Conservation (phyloP, 2,329 filamentous ascomycete species). For the Chaetomium globosum region DNA sequence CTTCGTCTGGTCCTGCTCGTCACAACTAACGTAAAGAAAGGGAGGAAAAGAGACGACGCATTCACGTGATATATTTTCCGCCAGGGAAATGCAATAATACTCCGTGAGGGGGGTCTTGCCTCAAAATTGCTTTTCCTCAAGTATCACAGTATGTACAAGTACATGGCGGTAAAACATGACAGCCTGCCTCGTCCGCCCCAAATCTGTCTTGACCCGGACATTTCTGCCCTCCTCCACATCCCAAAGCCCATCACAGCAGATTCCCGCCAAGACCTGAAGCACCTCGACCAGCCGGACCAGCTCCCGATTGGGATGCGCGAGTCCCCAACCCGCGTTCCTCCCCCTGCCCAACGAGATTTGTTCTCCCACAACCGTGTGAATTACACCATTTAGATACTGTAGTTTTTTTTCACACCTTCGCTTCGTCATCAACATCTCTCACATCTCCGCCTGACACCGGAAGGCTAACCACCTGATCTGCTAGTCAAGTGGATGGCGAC, state of each 20-base stretch:
- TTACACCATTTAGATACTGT: background rate
- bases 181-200: background rate
- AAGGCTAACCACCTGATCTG: no score
- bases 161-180: background rate
- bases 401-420: background rate
- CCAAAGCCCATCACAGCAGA: background rate
- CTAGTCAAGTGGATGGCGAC: background rate
- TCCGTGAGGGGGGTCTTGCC: background rate
- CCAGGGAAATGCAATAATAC: background rate
- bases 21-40: background rate
- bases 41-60: background rate
- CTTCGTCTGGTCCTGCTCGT: background rate
- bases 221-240: background rate
- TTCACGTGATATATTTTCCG: background rate
- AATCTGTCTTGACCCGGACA: background rate
- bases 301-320: conserved; percentile 14
- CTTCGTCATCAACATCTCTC: background rate
- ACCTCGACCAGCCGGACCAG: background rate
- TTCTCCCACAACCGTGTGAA: conserved; percentile 9
- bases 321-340: background rate
- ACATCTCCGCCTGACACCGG: background rate
- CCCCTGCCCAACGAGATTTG: conserved; percentile 8
- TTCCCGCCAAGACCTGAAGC: background rate
- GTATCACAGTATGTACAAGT: background rate
- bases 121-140: background rate